Base-by-base conservation (phyloP, 768 basidiomycete species). In the Suillus luteus region DNA sequence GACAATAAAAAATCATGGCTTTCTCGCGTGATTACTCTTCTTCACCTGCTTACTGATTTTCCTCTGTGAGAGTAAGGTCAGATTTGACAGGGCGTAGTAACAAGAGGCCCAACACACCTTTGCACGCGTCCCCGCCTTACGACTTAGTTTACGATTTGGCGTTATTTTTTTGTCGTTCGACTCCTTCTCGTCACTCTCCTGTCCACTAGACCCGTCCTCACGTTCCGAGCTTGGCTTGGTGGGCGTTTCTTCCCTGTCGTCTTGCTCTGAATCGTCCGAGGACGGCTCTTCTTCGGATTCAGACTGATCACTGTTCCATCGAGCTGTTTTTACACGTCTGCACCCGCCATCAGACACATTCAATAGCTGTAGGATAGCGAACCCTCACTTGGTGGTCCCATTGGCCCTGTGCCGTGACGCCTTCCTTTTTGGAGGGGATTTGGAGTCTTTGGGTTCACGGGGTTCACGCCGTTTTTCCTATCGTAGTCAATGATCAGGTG, bases 371-470 rank as follows among this genome's bases (percentile, higher is more conserved):
- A 43, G 15, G 17, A 49, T 24, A 24, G 22, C 43, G 62, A 31
- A 57, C 41, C 62, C 74, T 55, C 35, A 75, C 74, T 75, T 75
- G 24, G 65, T 52, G 1, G 57, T 65, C 17, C 74, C 74, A 59
- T 75, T 77, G 14, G 55, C 60, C 10, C 74, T 73, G 6, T 72
- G 60, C 35, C 70, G 72, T 11, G 81, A 72, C 35, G 85, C 83
- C 68, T 85, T 86, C 55, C 87, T 85, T 70, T 89, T 88, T 35
- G 76, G 75, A 33, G 82, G 76, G 1, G 79, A 75, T 72, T 84
- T 86, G 38, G 80, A 78, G 37, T 88, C 83, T 64, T 80, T 84
- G 66, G 78, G 78, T 66, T 86, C 84, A 43, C 41, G 69, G 2
- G 67, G 63, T 57, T 72, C 74, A 17, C 73, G 72, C 24, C 69